phyloP scores from a whole-genome alignment of 1,139 yeast genomes.

The Saccharomycopsis phalli region DNA sequence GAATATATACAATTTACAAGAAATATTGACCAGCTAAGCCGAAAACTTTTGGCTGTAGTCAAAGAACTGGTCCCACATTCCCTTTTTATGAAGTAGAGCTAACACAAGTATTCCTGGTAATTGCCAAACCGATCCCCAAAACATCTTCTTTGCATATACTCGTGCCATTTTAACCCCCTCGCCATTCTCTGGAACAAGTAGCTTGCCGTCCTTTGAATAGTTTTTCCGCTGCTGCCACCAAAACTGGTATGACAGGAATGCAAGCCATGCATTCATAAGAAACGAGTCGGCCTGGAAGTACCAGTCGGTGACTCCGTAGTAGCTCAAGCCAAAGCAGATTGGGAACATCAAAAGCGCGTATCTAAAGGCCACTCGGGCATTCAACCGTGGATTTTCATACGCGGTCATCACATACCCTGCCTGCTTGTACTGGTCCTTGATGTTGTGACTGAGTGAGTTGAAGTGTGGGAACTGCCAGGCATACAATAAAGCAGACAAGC shows the following conservation, averaged over 20 bases:
- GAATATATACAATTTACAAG: not conserved
- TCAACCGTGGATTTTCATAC: slow-evolving; percentile 80
- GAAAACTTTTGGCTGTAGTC: slow-evolving; percentile 23
- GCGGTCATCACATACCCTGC: slow-evolving; percentile 98
- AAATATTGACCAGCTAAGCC: not conserved
- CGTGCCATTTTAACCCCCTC: slow-evolving; percentile 53
- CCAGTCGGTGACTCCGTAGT: slow-evolving; percentile 76
- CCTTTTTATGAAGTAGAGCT: slow-evolving; percentile 92
- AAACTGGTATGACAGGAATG: slow-evolving; percentile 70
- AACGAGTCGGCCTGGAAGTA: slow-evolving; percentile 74
- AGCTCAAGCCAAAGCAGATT: slow-evolving; percentile 73
- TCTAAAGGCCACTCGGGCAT: slow-evolving; percentile 88
- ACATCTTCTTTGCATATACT: slow-evolving; percentile 68
- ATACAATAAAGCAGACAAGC: slow-evolving; percentile 77
- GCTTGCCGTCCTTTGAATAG: slow-evolving; percentile 32
- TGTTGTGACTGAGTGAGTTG: slow-evolving; percentile 82
- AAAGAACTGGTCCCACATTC: slow-evolving; percentile 81
- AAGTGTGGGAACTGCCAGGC: slow-evolving; percentile 99
- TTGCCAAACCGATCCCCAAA: slow-evolving; percentile 95
- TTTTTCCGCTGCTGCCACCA: slow-evolving; percentile 69
- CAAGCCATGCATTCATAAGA: slow-evolving; percentile 75
- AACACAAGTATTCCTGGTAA: slow-evolving; percentile 80
- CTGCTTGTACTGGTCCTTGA: slow-evolving; percentile 75
- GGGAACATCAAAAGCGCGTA: slow-evolving; percentile 91
- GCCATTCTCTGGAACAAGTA: slow-evolving; percentile 33